phyloP scores from a whole-genome alignment of 2,329 filamentous ascomycete species.

The Ascocoryne sarcoides region DNA sequence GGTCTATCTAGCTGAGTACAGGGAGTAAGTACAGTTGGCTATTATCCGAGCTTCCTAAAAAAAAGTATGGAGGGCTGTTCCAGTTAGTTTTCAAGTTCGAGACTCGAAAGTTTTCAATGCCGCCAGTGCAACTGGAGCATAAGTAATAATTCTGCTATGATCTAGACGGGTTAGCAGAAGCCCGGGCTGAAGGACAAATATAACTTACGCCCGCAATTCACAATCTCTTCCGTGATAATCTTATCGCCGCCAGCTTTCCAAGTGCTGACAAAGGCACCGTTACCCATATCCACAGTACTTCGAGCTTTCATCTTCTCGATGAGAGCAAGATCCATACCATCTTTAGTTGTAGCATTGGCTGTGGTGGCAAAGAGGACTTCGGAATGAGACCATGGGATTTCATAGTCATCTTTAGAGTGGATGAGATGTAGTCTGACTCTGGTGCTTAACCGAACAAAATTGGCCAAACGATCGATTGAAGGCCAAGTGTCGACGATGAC shows the following conservation, averaged over 20 bases:
- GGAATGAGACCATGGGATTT: constrained; percentile 70
- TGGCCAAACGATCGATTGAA: constrained; percentile 56
- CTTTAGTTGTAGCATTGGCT: constrained; percentile 40
- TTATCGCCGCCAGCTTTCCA: constrained; percentile 26
- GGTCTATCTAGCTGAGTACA: no score
- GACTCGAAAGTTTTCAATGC: neutral
- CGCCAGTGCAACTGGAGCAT: constrained; percentile 53
- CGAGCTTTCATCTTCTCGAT: constrained; percentile 26
- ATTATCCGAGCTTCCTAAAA: no score
- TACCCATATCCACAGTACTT: constrained; percentile 25
- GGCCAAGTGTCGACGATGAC: constrained; percentile 76
- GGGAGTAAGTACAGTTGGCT: no score
- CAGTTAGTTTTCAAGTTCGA: no score
- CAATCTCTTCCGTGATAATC: constrained; percentile 27
- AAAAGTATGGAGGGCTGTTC: no score
- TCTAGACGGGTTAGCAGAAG: constrained; percentile 34
- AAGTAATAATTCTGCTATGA: constrained; percentile 62
- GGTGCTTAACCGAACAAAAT: constrained; percentile 43
- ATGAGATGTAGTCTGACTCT: constrained; percentile 60
- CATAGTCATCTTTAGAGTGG: constrained; percentile 71
- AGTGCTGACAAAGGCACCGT: constrained; percentile 26
- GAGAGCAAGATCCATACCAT: constrained; percentile 18
- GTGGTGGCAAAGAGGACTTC: constrained; percentile 54
- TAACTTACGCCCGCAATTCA: constrained; percentile 26
- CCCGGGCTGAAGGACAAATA: neutral